Base-by-base conservation (phyloP, 2,329 filamentous ascomycete species). In the Fusarium torulosum region DNA sequence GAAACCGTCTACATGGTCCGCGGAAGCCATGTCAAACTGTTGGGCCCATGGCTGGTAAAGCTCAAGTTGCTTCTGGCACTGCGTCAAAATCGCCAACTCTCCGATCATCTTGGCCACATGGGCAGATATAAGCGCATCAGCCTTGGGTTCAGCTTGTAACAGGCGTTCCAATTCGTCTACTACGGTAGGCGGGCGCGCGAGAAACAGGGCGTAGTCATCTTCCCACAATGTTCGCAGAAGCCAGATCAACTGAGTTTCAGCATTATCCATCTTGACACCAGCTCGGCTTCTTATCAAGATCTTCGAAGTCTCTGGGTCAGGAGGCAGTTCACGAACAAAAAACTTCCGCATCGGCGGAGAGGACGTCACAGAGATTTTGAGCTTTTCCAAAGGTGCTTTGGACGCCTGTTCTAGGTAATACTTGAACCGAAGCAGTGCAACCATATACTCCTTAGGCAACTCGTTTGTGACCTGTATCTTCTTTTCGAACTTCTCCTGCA, bases 61-160 rank as follows among this genome's bases (percentile, higher is more conserved):
- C 2, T 58, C 50, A 2, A 55, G n/a, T 15, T 58, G 50, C 1
- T 54, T 55, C 4, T 40, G 25, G 7, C 41, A 58, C 1, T 55
- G 55, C 7, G 11, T 20, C 15, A 55, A 4, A 7, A 58, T 19
- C 6, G 50, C 41, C 15, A 45, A 1, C 0, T 58, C 33, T 4
- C 55, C 13, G 2, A 58, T 23, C 3, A 40, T 41, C 20, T n/a
- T 55, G 3, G 41, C n/a, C 1, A 55, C n/a, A 19, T 17, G 11
- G 17, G 15, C 42, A 6, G 50, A 58, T 21, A 45, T 38, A 10
- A 55, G 25, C 9, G n/a, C 20, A 17, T 55, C 55, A 17, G 50
- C 55, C 4, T 41, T 45, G 3, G 25, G 11, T 2, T 58, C 25
- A 17, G 17, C 4, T 9, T 55, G 33, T 1, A 46, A 6, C 10